phyloP scores from a whole-genome alignment of 2,329 filamentous ascomycete species.

The Xenoacremonium recifei region DNA sequence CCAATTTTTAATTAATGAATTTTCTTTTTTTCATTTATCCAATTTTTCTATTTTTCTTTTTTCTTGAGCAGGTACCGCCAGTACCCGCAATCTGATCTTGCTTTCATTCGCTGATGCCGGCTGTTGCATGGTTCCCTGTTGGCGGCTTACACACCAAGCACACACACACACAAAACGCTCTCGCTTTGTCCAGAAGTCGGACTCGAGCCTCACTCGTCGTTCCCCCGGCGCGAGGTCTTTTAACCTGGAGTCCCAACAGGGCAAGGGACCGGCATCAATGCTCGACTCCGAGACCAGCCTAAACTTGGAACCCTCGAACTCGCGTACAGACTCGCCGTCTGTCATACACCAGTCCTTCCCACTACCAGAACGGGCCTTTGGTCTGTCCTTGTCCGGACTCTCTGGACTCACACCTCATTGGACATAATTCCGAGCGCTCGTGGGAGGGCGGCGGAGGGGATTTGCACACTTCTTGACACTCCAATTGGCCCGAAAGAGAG shows the following conservation, averaged over 20 bases:
- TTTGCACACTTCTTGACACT: constrained; percentile 1
- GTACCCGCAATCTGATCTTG: too few relatives aligned
- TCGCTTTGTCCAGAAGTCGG: too few relatives aligned
- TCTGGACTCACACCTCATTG: constrained; percentile 7
- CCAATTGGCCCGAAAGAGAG: constrained; percentile 10
- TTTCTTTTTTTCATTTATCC: background rate
- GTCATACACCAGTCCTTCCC: background rate
- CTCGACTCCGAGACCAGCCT: too few relatives aligned
- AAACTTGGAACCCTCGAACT: background rate
- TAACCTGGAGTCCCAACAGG: too few relatives aligned
- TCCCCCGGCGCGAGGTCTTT: too few relatives aligned
- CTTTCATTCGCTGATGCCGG: too few relatives aligned
- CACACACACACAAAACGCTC: too few relatives aligned
- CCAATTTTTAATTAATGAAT: background rate
- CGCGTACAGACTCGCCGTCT: background rate
- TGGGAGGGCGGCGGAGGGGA: constrained; percentile 2
- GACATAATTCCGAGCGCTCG: constrained; percentile 3
- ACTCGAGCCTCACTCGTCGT: too few relatives aligned
- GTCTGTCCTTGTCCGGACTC: background rate
- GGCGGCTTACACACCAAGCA: too few relatives aligned
- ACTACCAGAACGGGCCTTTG: background rate
- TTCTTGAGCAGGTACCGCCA: too few relatives aligned
- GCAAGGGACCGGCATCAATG: too few relatives aligned
- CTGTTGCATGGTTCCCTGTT: too few relatives aligned
- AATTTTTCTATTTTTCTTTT: background rate